Base-by-base conservation (phyloP, 2,329 filamentous ascomycete species). In the Fusarium pseudonygamai region DNA sequence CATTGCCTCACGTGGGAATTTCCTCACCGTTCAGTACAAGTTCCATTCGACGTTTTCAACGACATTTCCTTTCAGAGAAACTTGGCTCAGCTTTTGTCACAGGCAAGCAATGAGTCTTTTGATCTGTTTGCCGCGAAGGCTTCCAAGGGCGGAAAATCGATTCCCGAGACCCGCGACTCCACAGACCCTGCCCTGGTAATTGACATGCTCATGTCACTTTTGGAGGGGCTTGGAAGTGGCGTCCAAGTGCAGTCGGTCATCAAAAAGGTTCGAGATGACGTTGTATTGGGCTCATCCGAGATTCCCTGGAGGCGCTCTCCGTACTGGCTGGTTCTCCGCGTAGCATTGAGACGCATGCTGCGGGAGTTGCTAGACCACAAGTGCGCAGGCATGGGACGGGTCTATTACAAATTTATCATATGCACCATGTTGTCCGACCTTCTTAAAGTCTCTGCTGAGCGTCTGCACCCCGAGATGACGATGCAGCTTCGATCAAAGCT, bases 201-300 rank as follows among this genome's bases (percentile, higher is more conserved):
- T 0, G 84, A 89, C 14, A 83, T 92, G 66, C 82, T 93, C 14
- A 88, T 92, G 80, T 85, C 89, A 0, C 77, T 93, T 0, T 79
- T 93, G 0, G 86, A 90, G 73, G 86, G 84, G 1, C 82, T 87
- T 12, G 91, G 91, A 0, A 62, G 75, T 0, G 72, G 81, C 1
- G 65, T 82, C 0, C 60, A 79, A 2, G 80, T 85, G 0, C 71
- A 80, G 0, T 30, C 82, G 0, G 76, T 92, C 3, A 82, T 82
- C 1, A 93, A 93, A 76, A 83, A 87, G 5, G 85, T 93, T 1
- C 84, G 89, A 0, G 92, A 93, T 56, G 90, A 92, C n/a, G 86
- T 92, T 0, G 84, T 84, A 18, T 86, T 88, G 77, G 76, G 80
- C 2, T 77, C 85, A 2, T 82, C 84, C 0, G 79, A 84, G 2